Evolutionary conservation across 768 basidiomycete species (phyloP).

Genomic region (Exsudoporus frostii): DNA sequence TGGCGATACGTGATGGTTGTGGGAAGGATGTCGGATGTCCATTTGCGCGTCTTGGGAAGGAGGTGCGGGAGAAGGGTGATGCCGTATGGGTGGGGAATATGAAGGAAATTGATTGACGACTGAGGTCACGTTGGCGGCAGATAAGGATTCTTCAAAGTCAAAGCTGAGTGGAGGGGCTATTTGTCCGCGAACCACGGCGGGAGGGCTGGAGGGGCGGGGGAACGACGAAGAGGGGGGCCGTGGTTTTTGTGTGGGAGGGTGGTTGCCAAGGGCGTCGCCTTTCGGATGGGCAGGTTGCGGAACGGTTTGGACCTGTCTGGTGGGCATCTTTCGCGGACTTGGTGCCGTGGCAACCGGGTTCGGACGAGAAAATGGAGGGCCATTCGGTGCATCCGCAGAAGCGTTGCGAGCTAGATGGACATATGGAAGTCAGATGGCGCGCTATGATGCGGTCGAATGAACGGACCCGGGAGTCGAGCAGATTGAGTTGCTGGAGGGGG

Average conservation of each 20-base stretch:
- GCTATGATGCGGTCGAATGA: background rate
- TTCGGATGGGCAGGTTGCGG: constrained; percentile 9
- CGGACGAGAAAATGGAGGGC: background rate
- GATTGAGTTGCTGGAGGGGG: too few species aligned
- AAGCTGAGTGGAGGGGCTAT: constrained; percentile 11
- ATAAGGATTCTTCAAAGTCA: constrained; percentile 30
- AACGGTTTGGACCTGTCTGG: constrained; percentile 3
- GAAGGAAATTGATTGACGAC: constrained; percentile 33
- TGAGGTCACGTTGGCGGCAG: constrained; percentile 28
- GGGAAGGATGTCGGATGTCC: constrained; percentile 3
- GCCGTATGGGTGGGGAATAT: constrained; percentile 25
- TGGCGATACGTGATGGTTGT: constrained; percentile 10
- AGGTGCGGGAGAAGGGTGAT: constrained; percentile 18
- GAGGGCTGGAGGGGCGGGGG: background rate
- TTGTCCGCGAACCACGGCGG: constrained; percentile 27
- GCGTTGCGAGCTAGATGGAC: constrained; percentile 4
- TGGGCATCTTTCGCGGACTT: constrained; percentile 3
- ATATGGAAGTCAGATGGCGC: background rate
- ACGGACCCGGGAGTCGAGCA: constrained; percentile 16
- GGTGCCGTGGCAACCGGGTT: constrained; percentile 21
- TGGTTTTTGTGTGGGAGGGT: background rate
- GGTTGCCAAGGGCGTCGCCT: constrained; percentile 17
- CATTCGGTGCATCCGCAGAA: constrained; percentile 2
- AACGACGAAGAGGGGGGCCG: background rate
- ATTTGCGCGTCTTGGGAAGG: constrained; percentile 12